Base-by-base conservation (phyloP, 108 stramenopile genomes). In the Licmophora abbreviata region DNA sequence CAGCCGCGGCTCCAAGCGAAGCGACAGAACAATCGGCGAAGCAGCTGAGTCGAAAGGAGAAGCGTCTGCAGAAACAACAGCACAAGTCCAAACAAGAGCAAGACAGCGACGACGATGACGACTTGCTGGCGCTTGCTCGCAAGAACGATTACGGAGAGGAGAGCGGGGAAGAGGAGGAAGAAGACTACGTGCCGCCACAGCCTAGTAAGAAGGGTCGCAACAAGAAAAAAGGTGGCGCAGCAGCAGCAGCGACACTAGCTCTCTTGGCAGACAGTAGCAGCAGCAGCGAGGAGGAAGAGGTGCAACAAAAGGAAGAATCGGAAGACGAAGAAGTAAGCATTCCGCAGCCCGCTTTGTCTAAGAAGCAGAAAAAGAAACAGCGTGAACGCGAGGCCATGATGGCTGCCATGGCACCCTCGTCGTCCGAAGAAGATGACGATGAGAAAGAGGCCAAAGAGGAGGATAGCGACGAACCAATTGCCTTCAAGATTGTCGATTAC, bases 181-280 rank as follows among this genome's bases (percentile, higher is more conserved):
- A 31, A 11, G n/a, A 28, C 20, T 11, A 48, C 20, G 25, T 12
- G 20, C 12, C 11, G 8, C 29, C 47, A 12, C 12, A 9, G 8
- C 9, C 8, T 18, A 21, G 15, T 44, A 7, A 14, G 7, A 32
- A 2, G 29, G 33, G 48, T n/a, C 2, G 14, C 27, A 2, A 50
- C 30, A 21, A 2, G 29, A 48, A 48, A 28, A 8, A 50, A 50
- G 15, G 17, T 46, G 26, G 14, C 45, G 31, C 14, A 57, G 26
- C 17, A 57, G 26, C 22, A 50, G 21, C 47, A 49, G 28, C 22
- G 58, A 49, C 22, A 57, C 28, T 25, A 17, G 28, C 24, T 26
- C 9, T 24, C 22, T 21, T 25, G 44, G 24, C 44, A 1, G 24
- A 46, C 22, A 24, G 44, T 46, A 26, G 34, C 34, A 35, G 11